A percentile compares a stretch with the other conserved stretches of the same genome.
Evolutionary conservation across 352 stramenopile species (phyloP).

Genomic region (Phytophthora sp.): DNA sequence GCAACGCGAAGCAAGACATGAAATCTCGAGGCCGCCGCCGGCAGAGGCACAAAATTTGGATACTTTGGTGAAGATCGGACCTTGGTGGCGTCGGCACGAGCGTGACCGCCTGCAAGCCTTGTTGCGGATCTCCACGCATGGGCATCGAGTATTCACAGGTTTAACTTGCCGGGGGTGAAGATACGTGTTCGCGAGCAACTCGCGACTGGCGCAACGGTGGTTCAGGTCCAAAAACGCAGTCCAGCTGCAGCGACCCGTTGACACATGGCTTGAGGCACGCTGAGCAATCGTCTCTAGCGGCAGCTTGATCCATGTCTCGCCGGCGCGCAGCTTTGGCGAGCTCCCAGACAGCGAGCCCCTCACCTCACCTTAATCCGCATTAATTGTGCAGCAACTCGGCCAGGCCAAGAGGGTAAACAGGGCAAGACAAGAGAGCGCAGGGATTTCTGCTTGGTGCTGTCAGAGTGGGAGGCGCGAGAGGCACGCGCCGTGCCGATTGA

Average conservation of each 20-base stretch:
- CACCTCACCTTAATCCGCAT: background rate
- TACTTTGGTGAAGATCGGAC: too few relatives aligned
- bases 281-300: constrained; percentile 10
- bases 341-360: too few relatives aligned
- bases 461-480: constrained; percentile 16
- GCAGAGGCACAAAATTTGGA: background rate
- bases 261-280: background rate
- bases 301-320: background rate
- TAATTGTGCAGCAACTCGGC: background rate
- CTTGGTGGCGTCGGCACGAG: too few relatives aligned
- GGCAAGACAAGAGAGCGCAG: too few relatives aligned
- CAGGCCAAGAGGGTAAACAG: too few relatives aligned
- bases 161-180: background rate
- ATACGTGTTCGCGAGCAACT: background rate
- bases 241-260: background rate
- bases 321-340: background rate
- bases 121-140: background rate
- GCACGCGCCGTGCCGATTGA: background rate
- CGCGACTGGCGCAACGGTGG: constrained; percentile 1
- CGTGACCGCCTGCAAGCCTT: background rate
- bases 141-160: constrained; percentile 1
- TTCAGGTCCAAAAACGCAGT: background rate
- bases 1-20: background rate
- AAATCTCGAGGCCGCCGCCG: background rate
- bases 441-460: constrained; percentile 18